Base-by-base conservation (phyloP, 345 rosid genomes). In the Euclidium syriacum region DNA sequence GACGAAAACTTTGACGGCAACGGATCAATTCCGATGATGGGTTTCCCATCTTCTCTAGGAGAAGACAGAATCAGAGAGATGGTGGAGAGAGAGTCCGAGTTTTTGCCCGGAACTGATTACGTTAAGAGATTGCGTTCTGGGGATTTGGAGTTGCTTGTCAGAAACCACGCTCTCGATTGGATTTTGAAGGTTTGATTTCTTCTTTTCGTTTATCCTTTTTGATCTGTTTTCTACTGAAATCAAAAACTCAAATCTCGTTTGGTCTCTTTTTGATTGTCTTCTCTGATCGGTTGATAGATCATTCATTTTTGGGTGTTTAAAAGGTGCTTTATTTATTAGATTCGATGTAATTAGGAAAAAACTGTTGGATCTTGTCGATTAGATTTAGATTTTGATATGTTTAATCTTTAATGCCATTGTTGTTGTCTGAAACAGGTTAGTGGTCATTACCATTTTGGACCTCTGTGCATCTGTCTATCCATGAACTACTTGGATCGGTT, bases 401-500 rank as follows among this genome's bases (percentile, higher is more conserved):
- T 48, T 48, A 52, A 49, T 62, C 64, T 55, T 56, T 70, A 70
- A 54, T 70, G 65, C 18, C 15, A 41, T 14, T 30, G 26, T 57
- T 48, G 2, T 55, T 57, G 35, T 64, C 26, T 49, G 59, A 52
- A 67, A 71, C 83, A 87, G 91, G 91, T 66, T 72, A 73, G 71
- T 75, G 81, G 78, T 59, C 80, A 83, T 60, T 81, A 62, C 69
- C 63, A 68, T 8, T 87, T 83, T 62, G 89, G 84, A 67, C 81
- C 87, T 5, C 58, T 67, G 51, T 68, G 83, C 70, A 39, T 77
- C 15, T 78, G 78, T 57, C 77, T 87, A 26, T 78, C 89, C 3
- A 43, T 78, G 48, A 87, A 87, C 77, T 87, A 81, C 77, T 77
- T 87, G 73, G 89, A 87, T 70, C 78, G 91, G 15, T 85, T 87